Percentiles rank a stretch among this genome's conserved stretches.
These are phyloP conservation scores for Fragaria ananassa DNA, from an alignment of 306 rosid species.

Conservation along the genomic window DNA sequence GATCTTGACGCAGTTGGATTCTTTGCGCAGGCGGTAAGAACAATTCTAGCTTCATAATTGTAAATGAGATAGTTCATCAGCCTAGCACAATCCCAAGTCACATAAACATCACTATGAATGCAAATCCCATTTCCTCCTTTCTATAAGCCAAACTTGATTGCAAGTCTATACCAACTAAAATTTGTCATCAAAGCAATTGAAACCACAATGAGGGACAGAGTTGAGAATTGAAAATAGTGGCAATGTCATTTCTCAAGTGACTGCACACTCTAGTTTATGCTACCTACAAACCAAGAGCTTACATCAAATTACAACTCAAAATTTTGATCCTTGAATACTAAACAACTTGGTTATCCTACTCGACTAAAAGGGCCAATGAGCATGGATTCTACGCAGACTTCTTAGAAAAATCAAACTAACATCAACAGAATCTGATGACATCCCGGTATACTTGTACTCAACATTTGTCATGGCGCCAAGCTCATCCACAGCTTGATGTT, in stretches of 20 bases:
- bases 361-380: not conserved
- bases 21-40: too few species aligned
- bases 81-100: not conserved
- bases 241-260: not conserved
- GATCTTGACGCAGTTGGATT: too few species aligned
- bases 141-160: not conserved
- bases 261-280: not conserved
- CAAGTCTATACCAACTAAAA: not conserved
- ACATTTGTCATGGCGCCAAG: constrained; percentile 56
- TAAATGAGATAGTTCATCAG: not conserved
- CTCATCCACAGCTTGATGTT: constrained; percentile 71
- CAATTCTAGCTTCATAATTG: too few species aligned
- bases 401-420: constrained; percentile 49
- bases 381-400: not conserved
- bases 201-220: constrained; percentile 21
- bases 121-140: not conserved
- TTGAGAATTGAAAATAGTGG: not conserved
- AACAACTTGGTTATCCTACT: constrained; percentile 1
- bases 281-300: not conserved
- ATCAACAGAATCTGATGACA: constrained; percentile 56
- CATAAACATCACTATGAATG: not conserved
- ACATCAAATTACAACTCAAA: not conserved
- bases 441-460: constrained; percentile 74
- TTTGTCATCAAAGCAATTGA: constrained; percentile 8
- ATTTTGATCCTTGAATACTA: not conserved